These are phyloP conservation scores for Calonectria naviculata DNA, from an alignment of 2,329 filamentous ascomycete species.

Conservation along the genomic window DNA sequence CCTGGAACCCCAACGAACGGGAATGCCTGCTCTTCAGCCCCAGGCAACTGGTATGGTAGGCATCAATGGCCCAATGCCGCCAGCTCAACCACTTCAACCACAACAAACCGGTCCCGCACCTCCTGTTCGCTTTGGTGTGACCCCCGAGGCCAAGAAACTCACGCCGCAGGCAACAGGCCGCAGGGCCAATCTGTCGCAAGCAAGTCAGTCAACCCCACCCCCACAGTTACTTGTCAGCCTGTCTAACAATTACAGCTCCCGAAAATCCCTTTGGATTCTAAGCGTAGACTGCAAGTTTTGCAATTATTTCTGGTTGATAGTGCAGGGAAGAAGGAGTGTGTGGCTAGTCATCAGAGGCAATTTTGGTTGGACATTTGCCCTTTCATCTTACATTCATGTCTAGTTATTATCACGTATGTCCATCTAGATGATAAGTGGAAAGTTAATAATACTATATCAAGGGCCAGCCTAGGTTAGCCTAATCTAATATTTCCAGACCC, in stretches of 20 bases:
- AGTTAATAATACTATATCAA: constrained; percentile 41
- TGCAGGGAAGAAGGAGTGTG: constrained; percentile 17
- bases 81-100: constrained; percentile 56
- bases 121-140: constrained; percentile 88
- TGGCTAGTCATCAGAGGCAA: constrained; percentile 9
- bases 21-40: constrained; percentile 58
- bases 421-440: constrained; percentile 30
- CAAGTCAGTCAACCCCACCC: constrained; percentile 78
- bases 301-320: constrained; percentile 19
- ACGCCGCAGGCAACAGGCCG: constrained; percentile 88
- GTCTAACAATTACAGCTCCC: constrained; percentile 53
- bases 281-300: constrained; percentile 17
- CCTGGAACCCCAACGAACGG: constrained; percentile 70
- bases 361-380: constrained; percentile 37
- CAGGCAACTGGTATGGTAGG: constrained; percentile 64
- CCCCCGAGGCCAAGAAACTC: constrained; percentile 78
- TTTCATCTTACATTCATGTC: constrained; percentile 38
- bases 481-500: constrained; percentile 33
- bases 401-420: constrained; percentile 32
- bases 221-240: not conserved
- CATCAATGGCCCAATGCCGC: constrained; percentile 55
- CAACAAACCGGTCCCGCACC: constrained; percentile 77
- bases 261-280: constrained; percentile 66
- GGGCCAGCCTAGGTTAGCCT: constrained; percentile 20
- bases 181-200: constrained; percentile 90